Conservation (phyloP, 805 yeast species). For the Suhomyces kilbournensis region DNA sequence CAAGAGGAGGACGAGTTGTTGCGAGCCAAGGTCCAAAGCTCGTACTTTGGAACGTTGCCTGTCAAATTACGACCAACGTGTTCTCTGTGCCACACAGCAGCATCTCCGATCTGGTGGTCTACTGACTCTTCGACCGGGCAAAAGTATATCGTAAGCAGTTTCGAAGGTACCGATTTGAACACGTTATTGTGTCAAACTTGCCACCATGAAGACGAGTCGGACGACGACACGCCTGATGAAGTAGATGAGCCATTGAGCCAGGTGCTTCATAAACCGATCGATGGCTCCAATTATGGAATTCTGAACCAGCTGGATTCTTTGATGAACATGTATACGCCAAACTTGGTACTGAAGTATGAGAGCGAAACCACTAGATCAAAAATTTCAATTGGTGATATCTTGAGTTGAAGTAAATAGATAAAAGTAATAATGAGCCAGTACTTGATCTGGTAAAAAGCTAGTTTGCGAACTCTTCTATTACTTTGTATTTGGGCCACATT, state of each 20-base stretch:
- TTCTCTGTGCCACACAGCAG: constrained; percentile 18
- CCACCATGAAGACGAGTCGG: constrained; percentile 18
- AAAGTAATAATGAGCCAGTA: too few relatives aligned
- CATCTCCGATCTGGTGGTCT: constrained; percentile 41
- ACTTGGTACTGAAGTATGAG: neutral
- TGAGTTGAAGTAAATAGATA: constrained; percentile 9
- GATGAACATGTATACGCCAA: constrained; percentile 8
- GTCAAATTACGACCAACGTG: constrained; percentile 13
- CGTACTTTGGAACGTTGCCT: constrained; percentile 2
- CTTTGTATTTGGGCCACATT: too few relatives aligned
- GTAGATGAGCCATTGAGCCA: constrained; percentile 17
- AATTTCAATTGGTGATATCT: constrained; percentile 21
- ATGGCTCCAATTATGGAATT: constrained; percentile 33
- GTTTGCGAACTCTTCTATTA: too few relatives aligned
- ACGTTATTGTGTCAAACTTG: constrained; percentile 30
- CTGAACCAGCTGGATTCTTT: constrained; percentile 21
- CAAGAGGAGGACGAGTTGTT: constrained; percentile 11
- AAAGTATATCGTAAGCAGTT: neutral
- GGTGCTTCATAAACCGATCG: constrained; percentile 26
- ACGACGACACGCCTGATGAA: constrained; percentile 12
- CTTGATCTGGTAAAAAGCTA: too few relatives aligned
- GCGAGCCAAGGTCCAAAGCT: constrained; percentile 2
- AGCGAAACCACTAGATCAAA: constrained; percentile 12
- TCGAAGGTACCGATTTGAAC: neutral
- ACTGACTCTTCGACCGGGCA: neutral